These are phyloP conservation scores for Geotrichum aggregatum DNA, from an alignment of 1,139 yeast genomes.

Conservation along the genomic window DNA sequence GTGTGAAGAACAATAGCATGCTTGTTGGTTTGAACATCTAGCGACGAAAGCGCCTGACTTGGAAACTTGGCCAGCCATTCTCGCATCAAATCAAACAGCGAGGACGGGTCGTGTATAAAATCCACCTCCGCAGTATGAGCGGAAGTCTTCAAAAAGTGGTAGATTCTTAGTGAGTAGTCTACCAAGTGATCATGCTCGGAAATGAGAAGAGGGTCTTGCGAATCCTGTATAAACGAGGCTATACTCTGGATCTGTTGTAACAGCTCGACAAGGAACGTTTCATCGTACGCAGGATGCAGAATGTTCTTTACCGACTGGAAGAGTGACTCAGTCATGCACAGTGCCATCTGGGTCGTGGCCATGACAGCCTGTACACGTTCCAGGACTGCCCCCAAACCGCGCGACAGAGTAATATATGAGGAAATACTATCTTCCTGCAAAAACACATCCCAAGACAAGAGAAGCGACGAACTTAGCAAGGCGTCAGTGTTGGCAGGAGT, in stretches of 20 bases:
- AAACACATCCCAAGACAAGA: slow-evolving; percentile 36
- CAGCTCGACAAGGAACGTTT: slow-evolving; percentile 37
- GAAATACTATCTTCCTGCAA: slow-evolving; percentile 33
- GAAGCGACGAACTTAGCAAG: slow-evolving; percentile 32
- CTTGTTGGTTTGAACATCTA: slow-evolving; percentile 15
- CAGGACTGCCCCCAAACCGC: slow-evolving; percentile 36
- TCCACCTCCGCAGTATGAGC: not conserved
- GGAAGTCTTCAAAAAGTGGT: slow-evolving; percentile 23
- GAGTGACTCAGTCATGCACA: slow-evolving; percentile 35
- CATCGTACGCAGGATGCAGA: slow-evolving; percentile 40
- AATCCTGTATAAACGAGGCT: slow-evolving; percentile 20
- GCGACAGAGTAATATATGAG: slow-evolving; percentile 32
- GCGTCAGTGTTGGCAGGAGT: slow-evolving; percentile 32
- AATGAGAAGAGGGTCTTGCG: slow-evolving; percentile 7
- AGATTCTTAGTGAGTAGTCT: slow-evolving; percentile 25
- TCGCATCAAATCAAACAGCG: slow-evolving; percentile 30
- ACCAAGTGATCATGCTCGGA: slow-evolving; percentile 26
- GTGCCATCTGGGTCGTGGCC: slow-evolving; percentile 31
- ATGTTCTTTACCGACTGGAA: slow-evolving; percentile 37
- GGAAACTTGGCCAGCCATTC: slow-evolving; percentile 36
- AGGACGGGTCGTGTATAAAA: slow-evolving; percentile 23
- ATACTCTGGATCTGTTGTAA: slow-evolving; percentile 28
- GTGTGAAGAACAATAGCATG: slow-evolving; percentile 31
- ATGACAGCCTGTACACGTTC: slow-evolving; percentile 30
- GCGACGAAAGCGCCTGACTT: slow-evolving; percentile 26